A percentile compares a stretch with the other conserved stretches of the same genome.
These are phyloP conservation scores for peach (Prunus persica) DNA, from an alignment of 306 rosid genomes.

Conservation along the genomic window Prunus_persica_NCBIv2 NC_034009.1:34274001-34274500, in stretches of 20 bases:
- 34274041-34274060: background rate
- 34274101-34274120: no score
- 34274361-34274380: no score
- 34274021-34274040: background rate
- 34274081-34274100: background rate
- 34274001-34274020: background rate
- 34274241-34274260: constrained; percentile 37
- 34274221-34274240: background rate
- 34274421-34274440: no score
- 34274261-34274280: constrained; percentile 53
- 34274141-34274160: no score
- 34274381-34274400: no score
- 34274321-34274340: background rate
- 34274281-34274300: constrained; percentile 38
- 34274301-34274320: constrained; percentile 4
- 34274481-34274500: no score
- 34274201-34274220: constrained; percentile 13
- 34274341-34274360: background rate
- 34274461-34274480: no score
- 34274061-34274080: background rate
- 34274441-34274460: no score
- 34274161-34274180: no score
- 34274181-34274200: background rate
- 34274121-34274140: no score
- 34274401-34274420: no score